Base-by-base conservation (phyloP, 1,284 basidiomycete genomes). In the Salmacisia buchloeana region DNA sequence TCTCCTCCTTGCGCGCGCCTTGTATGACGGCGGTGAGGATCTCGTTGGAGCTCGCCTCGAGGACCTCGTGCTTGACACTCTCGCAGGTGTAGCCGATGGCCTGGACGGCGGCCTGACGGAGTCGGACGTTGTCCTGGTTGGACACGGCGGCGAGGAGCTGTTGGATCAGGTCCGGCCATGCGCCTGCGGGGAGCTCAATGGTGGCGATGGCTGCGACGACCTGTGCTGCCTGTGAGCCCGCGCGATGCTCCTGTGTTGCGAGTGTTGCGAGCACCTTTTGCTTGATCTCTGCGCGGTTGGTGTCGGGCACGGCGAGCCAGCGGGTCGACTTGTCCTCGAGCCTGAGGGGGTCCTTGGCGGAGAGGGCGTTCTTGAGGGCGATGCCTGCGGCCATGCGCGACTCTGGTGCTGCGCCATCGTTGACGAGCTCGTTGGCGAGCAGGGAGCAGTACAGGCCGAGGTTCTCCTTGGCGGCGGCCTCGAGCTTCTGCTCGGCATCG, bases 21-120 rank as follows among this genome's bases (percentile, higher is more conserved):
- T 97, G 94, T 61, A 99, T 94, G 65, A 99, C 96, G 23, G 94
- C 94, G 23, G 96, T 99, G 62, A 98, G 83, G 75, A 99, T 98
- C 82, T 98, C 93, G 79, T 99, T 97, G 9, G 94, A 92, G 76
- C 92, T 88, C 60, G 90, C 80, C 58, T 88, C 87, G 65, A 99
- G 82, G 66, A 94, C 89, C 72, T 94, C 91, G 36, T 68, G 66
- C 27, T 18, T 21, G 2, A 97, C 91, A 58, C 87, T 85, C 83
- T 98, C 96, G 83, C 94, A 98, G 78, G 97, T 92, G 82, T 89
- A 97, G 62, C 94, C 94, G 81, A 98, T 92, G 29, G 94, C 87
- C 82, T 96, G 92, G 33, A 98, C 84, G 18, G 94, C 93, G 18
- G 92, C 87, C 70, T 97, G 89, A 76, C 88, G 87, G 74, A 97